Base-by-base conservation (phyloP, 768 basidiomycete species). In the Thelephora ganbajun region DNA sequence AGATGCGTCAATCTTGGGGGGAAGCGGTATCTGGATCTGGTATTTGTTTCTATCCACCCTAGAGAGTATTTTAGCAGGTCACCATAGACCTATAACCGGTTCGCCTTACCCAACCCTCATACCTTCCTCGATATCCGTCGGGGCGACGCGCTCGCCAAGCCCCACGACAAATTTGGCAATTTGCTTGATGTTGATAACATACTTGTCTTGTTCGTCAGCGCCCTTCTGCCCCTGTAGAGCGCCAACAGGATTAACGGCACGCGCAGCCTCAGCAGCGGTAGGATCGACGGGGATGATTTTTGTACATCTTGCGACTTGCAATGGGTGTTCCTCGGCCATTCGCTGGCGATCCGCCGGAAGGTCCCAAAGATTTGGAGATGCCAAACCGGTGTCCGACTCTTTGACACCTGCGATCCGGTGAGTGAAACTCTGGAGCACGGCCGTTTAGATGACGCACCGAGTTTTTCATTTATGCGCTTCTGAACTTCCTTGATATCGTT, bases 141-240 rank as follows among this genome's bases (percentile, higher is more conserved):
- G 88, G 19, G 96, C 89, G 1, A 99, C 92, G 36, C 91, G 83
- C 55, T 99, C 96, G 16, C 92, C 93, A 4, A 99, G 69, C 16
- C 92, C 96, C 37, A 99, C 96, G 9, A 99, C 96, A 61, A 97
- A 98, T 67, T 99, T 99, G 7, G 96, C 96, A 60, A 98, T 96
- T 68, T 99, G 96, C 64, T 97, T 96, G 66, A 99, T 93, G 62
- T 94, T 96, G 66, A 99, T 98, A 57, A 99, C 90, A 66, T 99
- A 98, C 67, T 97, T 93, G 69, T 98, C 94, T 59, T 94, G 91
- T 62, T 98, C 96, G 60, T 98, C 96, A 16, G 94, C 96, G 53
- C 93, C 92, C 64, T 94, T 96, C 68, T 89, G 83, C 3, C 91
- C 86, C 63, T 89, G 85, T 3, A 70, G 62, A 9, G 80, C 85